phyloP scores from a whole-genome alignment of 1,284 basidiomycete species.

The Cutaneotrichosporon arboriforme region DNA sequence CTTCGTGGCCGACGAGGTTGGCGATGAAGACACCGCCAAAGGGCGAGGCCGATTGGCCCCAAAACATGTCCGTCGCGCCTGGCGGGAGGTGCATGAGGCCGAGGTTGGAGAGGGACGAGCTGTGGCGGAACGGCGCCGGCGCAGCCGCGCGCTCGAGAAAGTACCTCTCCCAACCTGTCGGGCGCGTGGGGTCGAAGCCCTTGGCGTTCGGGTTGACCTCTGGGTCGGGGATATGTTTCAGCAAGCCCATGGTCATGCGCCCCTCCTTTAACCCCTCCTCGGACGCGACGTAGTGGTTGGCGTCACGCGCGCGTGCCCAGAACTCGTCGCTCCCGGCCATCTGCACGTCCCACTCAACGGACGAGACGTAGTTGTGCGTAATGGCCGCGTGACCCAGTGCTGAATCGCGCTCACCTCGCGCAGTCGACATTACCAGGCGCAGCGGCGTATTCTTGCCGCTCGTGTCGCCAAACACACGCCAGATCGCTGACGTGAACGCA shows the following conservation, averaged over 20 bases:
- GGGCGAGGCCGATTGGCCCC: conserved; percentile 28
- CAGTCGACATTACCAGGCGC: conserved; percentile 1
- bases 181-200: conserved; percentile 14
- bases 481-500: conserved; percentile 27
- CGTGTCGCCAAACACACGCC: conserved; percentile 13
- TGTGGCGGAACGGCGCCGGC: conserved; percentile 14
- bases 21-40: conserved; percentile 19
- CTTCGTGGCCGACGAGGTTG: conserved; percentile 30
- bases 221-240: conserved; percentile 33
- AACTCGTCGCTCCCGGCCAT: conserved; percentile 16
- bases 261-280: conserved; percentile 12
- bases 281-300: background rate
- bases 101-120: conserved; percentile 36
- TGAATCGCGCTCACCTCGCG: conserved; percentile 26
- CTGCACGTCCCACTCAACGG: conserved; percentile 8
- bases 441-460: background rate
- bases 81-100: conserved; percentile 24
- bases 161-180: conserved; percentile 42
- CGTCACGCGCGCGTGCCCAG: conserved; percentile 18
- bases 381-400: conserved; percentile 23
- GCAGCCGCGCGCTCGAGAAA: conserved; percentile 19
- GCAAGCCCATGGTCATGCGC: conserved; percentile 27
- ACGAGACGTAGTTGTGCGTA: conserved; percentile 33
- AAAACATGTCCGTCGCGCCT: conserved; percentile 27
- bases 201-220: background rate